These are phyloP conservation scores for Sporothrix dimorphospora DNA, from an alignment of 2,329 filamentous ascomycete species.

Conservation along the genomic window DNA sequence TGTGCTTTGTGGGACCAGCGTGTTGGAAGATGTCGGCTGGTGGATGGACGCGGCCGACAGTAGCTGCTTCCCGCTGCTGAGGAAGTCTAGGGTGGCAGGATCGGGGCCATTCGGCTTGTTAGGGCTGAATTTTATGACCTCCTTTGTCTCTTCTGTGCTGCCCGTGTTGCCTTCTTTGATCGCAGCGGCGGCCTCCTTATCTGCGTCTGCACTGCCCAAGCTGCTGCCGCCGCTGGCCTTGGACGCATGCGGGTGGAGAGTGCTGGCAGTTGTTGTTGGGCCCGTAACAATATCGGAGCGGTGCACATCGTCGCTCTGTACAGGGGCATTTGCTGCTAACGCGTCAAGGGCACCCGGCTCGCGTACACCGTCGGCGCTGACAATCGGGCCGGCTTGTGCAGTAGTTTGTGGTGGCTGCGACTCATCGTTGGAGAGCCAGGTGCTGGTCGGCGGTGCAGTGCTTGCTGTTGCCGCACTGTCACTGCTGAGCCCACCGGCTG, in stretches of 20 bases:
- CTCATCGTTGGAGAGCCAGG: not conserved
- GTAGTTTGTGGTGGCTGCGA: not conserved
- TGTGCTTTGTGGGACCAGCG: constrained; percentile 57
- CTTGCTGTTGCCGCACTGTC: not conserved
- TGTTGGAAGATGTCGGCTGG: constrained; percentile 31
- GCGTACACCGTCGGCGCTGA: not conserved
- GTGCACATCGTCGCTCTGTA: constrained; percentile 26
- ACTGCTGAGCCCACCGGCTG: constrained; percentile 36
- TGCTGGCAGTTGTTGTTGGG: constrained; percentile 35
- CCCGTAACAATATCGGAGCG: constrained; percentile 34
- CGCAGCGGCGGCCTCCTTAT: not conserved
- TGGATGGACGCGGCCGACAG: constrained; percentile 35
- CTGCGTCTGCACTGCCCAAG: not conserved
- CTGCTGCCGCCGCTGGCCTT: not conserved
- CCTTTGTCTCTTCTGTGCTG: not conserved
- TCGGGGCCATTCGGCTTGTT: constrained; percentile 34
- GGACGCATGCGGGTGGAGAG: constrained; percentile 29
- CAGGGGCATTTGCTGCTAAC: not conserved
- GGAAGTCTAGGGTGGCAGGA: constrained; percentile 34
- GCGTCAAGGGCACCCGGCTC: constrained; percentile 32
- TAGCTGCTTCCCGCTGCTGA: constrained; percentile 36
- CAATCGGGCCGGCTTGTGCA: not conserved
- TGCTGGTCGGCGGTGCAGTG: not conserved
- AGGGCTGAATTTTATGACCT: not conserved
- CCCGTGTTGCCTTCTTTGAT: constrained; percentile 2